These are phyloP conservation scores for Myxozyma kluyveri DNA, from an alignment of 805 yeast genomes.

Conservation along the genomic window DNA sequence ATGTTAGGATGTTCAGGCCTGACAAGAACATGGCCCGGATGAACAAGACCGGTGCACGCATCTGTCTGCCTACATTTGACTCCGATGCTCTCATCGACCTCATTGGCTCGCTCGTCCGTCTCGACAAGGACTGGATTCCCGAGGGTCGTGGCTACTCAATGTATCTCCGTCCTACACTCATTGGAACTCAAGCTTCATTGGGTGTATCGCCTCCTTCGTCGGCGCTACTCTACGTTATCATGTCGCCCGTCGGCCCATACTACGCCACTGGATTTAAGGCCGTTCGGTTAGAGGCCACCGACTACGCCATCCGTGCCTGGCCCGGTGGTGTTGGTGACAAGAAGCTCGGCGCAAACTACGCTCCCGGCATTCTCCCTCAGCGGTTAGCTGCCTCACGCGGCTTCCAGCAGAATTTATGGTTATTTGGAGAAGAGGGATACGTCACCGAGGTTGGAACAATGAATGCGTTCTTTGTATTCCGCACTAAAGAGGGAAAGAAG, in stretches of 20 bases:
- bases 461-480: conserved; percentile 88
- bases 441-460: conserved; percentile 97
- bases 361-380: conserved; percentile 92
- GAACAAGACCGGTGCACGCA: conserved; percentile 84
- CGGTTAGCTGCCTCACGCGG: conserved; percentile 87
- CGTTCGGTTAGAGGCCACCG: conserved; percentile 89
- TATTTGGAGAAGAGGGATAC: conserved; percentile 82
- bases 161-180: conserved; percentile 91
- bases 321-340: conserved; percentile 98
- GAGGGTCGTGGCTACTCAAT: conserved; percentile 83
- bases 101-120: conserved; percentile 68
- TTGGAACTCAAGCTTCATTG: conserved; percentile 84
- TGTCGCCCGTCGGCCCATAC: conserved; percentile 97
- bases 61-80: conserved; percentile 85
- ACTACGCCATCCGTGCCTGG: conserved; percentile 97
- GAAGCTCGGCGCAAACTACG: conserved; percentile 96
- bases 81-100: conserved; percentile 69
- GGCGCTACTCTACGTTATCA: conserved; percentile 81
- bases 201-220: conserved; percentile 83
- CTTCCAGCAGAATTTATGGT: conserved; percentile 94
- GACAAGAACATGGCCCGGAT: conserved; percentile 88
- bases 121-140: conserved; percentile 81
- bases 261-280: conserved; percentile 95
- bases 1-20: conserved; percentile 82
- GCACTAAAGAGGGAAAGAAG: conserved; percentile 73